Evolutionary conservation across 495 filamentous ascomycete species (phyloP).

Genomic region (Diplogelasinospora grovesii): DNA sequence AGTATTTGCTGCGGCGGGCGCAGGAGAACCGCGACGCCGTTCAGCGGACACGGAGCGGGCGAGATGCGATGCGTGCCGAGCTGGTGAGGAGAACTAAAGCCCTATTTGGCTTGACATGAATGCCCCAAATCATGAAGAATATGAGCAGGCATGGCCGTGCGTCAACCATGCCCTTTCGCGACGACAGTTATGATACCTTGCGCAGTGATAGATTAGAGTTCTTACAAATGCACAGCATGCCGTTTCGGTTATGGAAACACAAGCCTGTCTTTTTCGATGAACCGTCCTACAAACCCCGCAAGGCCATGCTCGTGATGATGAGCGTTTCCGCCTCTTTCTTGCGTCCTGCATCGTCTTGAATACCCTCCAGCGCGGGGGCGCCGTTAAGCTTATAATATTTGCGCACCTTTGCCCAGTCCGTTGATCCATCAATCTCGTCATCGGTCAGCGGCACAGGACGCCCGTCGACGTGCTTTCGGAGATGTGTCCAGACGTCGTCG

Average conservation of each 20-base stretch:
- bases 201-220: no score
- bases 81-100: conserved; percentile 53
- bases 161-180: no score
- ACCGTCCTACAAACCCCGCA: conserved; percentile 49
- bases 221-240: no score
- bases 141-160: no score
- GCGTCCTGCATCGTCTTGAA: conserved; percentile 27
- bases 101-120: conserved; percentile 38
- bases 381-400: conserved; percentile 78
- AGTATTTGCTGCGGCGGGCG: conserved; percentile 77
- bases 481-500: conserved; percentile 54
- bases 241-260: no score
- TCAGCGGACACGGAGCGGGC: conserved; percentile 64
- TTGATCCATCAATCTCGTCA: conserved; percentile 44
- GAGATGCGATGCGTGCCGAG: conserved; percentile 67
- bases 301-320: conserved; percentile 64
- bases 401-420: conserved; percentile 63
- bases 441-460: conserved; percentile 57
- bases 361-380: conserved; percentile 32
- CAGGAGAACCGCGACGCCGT: conserved; percentile 91
- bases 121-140: no score
- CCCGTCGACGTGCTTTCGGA: conserved; percentile 58
- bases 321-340: conserved; percentile 53
- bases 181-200: no score
- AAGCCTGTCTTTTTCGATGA: not conserved